A percentile compares a stretch with the other conserved stretches of the same genome.
Evolutionary conservation across 192 early-diverging fungal species (phyloP).

Genomic region (Paraglomus brasilianum): DNA sequence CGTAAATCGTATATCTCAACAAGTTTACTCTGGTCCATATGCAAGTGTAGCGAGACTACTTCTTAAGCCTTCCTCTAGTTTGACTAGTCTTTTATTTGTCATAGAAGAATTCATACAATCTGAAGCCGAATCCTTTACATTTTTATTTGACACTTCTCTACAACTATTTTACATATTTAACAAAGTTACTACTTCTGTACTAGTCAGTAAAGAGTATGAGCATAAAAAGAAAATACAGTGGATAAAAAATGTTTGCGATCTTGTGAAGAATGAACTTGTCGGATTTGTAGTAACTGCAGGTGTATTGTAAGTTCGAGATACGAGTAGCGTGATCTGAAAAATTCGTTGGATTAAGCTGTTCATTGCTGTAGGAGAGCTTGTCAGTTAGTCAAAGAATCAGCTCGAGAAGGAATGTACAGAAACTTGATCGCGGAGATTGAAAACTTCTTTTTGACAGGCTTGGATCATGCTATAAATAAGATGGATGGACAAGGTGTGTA

Average conservation of each 20-base stretch:
- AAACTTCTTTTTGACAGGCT: conserved; percentile 8
- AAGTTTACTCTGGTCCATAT: neutral
- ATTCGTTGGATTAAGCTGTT: neutral
- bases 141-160: neutral
- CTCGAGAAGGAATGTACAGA: neutral
- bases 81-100: neutral
- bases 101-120: conserved; percentile 13
- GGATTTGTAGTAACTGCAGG: conserved; percentile 9
- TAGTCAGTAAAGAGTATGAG: neutral
- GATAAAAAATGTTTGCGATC: conserved; percentile 3
- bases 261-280: conserved; percentile 5
- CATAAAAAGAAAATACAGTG: conserved; percentile 22
- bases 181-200: neutral
- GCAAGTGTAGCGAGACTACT: neutral
- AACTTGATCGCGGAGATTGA: conserved; percentile 23
- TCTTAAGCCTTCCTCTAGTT: neutral
- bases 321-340: neutral
- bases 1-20: too few species aligned
- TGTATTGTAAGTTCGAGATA: conserved; percentile 8
- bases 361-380: conserved; percentile 17
- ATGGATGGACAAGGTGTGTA: neutral
- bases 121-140: neutral
- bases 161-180: conserved; percentile 13
- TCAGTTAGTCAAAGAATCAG: conserved; percentile 10
- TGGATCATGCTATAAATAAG: conserved; percentile 15